Conservation (phyloP, 495 filamentous ascomycete genomes). For the Symbiotaphrina buchneri region DNA sequence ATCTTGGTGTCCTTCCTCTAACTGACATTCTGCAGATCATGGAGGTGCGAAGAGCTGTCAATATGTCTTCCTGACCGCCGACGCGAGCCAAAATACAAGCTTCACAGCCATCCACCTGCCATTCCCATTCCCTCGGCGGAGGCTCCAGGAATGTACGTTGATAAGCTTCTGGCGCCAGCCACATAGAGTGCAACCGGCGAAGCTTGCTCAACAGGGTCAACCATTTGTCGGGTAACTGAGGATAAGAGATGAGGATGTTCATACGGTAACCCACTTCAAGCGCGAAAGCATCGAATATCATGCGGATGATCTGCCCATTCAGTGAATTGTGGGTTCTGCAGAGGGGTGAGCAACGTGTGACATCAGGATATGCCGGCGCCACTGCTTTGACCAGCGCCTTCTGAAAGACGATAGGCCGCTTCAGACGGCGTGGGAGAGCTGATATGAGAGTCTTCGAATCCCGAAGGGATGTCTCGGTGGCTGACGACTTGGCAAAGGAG, state of each 20-base stretch:
- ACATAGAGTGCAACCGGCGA: constrained; percentile 1
- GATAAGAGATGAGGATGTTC: constrained; percentile 3
- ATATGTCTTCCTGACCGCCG: constrained; percentile 1
- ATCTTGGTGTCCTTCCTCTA: neutral
- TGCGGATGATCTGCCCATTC: constrained; percentile 2
- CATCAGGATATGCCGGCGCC: no score
- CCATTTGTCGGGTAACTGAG: neutral
- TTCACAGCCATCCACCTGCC: constrained; percentile 4
- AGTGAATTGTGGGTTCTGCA: constrained; percentile 1
- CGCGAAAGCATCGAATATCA: neutral
- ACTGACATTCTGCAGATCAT: neutral
- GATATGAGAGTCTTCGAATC: no score
- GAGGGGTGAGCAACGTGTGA: no score
- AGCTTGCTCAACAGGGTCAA: neutral
- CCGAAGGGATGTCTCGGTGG: no score
- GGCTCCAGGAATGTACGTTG: neutral
- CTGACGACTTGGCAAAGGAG: no score
- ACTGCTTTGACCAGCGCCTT: no score
- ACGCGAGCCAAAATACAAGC: constrained; percentile 5
- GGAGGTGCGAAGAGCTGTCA: constrained; percentile 1
- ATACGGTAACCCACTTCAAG: neutral
- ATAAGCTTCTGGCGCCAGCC: neutral
- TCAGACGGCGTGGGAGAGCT: no score
- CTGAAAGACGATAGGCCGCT: no score
- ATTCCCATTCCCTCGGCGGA: constrained; percentile 1